Base-by-base conservation (phyloP, 2,329 filamentous ascomycete genomes). In the Pseudodiploospora longispora region DNA sequence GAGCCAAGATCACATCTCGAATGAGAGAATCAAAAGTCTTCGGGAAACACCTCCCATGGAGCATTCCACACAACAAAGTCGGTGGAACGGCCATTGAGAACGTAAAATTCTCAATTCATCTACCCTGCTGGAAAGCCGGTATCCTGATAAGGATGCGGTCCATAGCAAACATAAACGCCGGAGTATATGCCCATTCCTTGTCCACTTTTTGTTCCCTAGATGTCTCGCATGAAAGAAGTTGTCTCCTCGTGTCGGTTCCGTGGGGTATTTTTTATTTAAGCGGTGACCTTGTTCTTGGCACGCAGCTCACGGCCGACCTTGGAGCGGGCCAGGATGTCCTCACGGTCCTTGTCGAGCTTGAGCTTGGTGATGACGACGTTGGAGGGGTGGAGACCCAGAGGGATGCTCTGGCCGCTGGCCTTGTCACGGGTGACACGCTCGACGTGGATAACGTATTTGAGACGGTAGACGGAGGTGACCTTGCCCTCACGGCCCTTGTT, bases 401-500 rank as follows among this genome's bases (percentile, higher is more conserved):
- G 91, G 46, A 97, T 90, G 68, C 82, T 86, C 79, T 96, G 90
- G 74, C 93, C 91, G 70, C 89, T 93, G 70, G 82, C 85, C 85
- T 98, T 98, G 74, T 98, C 93, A 68, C 90, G 88, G 71, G 83
- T 83, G 69, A 98, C 84, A 64, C 91, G 88, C 82, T 96, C 91
- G 71, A 98, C 72, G 83, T 97, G 91, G 68, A 98, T 84, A 67
- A 89, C 80, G 75, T 93, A 98, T 76, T 97, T 97, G 66, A 95
- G 85, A 71, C 89, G 88, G 85, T 95, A 98, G 70, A 97, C 91
- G 64, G 87, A 88, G 63, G 84, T 90, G 75, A 98, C 80, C 80
- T 97, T 97, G 78, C 93, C 93, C 79, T 97, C 91, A 65, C 89
- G 88, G 68, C 91, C 93, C 82, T 97, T 97, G 82, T 95, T 86